phyloP scores from a whole-genome alignment of 306 rosid genomes.

The Prunus mongolica region DNA sequence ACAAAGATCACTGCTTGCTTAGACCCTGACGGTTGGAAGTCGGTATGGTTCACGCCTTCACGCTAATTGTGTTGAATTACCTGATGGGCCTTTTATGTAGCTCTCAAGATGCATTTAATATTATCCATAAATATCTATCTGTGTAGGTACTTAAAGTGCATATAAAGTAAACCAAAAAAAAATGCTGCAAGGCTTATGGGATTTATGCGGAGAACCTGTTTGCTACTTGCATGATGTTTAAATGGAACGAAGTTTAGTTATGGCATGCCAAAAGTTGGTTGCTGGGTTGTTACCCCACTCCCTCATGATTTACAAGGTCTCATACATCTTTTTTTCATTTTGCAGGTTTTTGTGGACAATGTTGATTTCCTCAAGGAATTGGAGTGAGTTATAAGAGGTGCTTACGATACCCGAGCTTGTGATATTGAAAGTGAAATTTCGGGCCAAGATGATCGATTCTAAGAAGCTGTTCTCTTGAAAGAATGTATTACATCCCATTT shows the following conservation, averaged over 20 bases:
- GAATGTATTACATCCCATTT: conserved; percentile 40
- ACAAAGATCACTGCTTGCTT: conserved; percentile 86
- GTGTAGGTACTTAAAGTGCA: too few relatives aligned
- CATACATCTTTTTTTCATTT: neutral
- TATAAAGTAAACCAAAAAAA: too few relatives aligned
- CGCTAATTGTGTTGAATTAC: neutral
- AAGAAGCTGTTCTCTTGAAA: conserved; percentile 9
- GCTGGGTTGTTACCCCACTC: neutral
- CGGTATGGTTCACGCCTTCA: conserved; percentile 50
- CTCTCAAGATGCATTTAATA: too few relatives aligned
- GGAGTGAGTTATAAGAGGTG: conserved; percentile 38
- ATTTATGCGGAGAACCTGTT: too few relatives aligned
- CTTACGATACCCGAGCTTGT: conserved; percentile 16
- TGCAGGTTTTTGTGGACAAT: conserved; percentile 96
- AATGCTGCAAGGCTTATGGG: too few relatives aligned
- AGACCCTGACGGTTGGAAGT: conserved; percentile 98
- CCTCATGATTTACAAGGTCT: neutral
- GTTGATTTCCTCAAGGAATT: conserved; percentile 71
- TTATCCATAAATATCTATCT: too few relatives aligned
- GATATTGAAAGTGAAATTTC: conserved; percentile 18
- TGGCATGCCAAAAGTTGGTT: neutral
- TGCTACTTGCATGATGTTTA: too few relatives aligned
- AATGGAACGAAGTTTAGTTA: too few relatives aligned
- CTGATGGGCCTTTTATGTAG: neutral
- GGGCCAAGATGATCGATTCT: conserved; percentile 19